These are phyloP conservation scores for Chlorokybus atmophyticus DNA, from an alignment of 139 green algal species.

Conservation along the genomic window DNA sequence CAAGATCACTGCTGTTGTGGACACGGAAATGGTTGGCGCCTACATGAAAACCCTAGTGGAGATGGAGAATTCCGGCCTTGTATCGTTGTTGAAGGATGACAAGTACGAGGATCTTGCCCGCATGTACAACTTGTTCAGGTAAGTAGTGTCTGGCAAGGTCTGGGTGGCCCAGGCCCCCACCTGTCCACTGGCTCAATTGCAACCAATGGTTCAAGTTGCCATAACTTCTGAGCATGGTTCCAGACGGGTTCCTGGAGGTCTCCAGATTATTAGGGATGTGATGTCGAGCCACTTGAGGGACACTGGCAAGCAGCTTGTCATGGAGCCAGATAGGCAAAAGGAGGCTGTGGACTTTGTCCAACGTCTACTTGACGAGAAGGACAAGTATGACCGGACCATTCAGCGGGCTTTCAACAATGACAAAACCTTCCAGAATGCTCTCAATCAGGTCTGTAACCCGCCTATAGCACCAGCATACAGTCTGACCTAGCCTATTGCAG, in stretches of 20 bases:
- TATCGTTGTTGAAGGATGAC: constrained; percentile 62
- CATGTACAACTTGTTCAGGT: constrained; percentile 79
- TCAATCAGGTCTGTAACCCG: constrained; percentile 44
- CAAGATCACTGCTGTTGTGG: constrained; percentile 46
- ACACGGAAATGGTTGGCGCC: constrained; percentile 69
- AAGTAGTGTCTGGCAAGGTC: too few relatives aligned
- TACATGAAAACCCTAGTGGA: constrained; percentile 75
- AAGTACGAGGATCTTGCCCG: constrained; percentile 66
- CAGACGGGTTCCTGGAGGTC: constrained; percentile 47
- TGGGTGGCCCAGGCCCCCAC: too few relatives aligned
- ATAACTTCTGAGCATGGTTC: too few relatives aligned
- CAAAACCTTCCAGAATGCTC: constrained; percentile 72
- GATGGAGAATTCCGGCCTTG: constrained; percentile 80
- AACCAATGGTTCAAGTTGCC: too few relatives aligned
- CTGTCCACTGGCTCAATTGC: too few relatives aligned
- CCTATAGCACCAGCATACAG: neutral
- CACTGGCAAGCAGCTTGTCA: constrained; percentile 51
- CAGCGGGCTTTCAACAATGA: constrained; percentile 55
- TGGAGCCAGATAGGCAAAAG: constrained; percentile 48
- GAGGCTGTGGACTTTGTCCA: constrained; percentile 74
- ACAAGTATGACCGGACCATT: constrained; percentile 87
- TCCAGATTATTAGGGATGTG: constrained; percentile 47
- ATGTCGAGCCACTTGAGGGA: constrained; percentile 36
- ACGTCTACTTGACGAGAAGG: constrained; percentile 59
- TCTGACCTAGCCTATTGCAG: too few relatives aligned